Conservation (phyloP, 1,139 yeast genomes). For the Sugiyamaella xylanicola region DNA sequence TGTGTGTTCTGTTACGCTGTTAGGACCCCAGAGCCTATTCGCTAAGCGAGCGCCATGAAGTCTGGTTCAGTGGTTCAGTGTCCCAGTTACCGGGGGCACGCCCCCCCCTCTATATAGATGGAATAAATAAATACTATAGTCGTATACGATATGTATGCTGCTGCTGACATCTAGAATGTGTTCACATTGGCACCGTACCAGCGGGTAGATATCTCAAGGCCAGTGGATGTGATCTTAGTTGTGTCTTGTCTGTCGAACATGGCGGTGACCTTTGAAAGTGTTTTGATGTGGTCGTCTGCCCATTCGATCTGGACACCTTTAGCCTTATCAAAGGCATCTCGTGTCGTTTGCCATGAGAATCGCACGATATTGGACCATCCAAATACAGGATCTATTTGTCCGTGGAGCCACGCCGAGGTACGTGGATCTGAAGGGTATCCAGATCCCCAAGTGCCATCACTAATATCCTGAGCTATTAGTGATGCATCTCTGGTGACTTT, state of each 20-base stretch:
- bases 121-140: not conserved
- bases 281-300: slow-evolving; percentile 36
- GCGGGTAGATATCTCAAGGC: slow-evolving; percentile 26
- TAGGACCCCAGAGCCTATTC: too few relatives aligned
- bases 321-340: slow-evolving; percentile 60
- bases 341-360: slow-evolving; percentile 94
- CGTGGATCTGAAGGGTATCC: slow-evolving; percentile 95
- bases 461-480: slow-evolving; percentile 47
- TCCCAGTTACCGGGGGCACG: not conserved
- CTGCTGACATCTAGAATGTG: slow-evolving; percentile 11
- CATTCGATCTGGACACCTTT: slow-evolving; percentile 56
- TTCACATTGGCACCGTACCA: slow-evolving; percentile 28
- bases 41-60: too few relatives aligned
- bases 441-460: slow-evolving; percentile 61
- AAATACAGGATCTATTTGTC: slow-evolving; percentile 66
- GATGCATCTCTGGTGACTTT: slow-evolving; percentile 90
- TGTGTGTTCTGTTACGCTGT: too few relatives aligned
- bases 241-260: slow-evolving; percentile 15
- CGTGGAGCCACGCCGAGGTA: slow-evolving; percentile 71
- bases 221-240: slow-evolving; percentile 11
- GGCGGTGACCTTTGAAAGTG: slow-evolving; percentile 20
- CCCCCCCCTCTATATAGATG: too few relatives aligned
- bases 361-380: slow-evolving; percentile 86
- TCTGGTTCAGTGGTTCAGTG: too few relatives aligned
- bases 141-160: too few relatives aligned